Evolutionary conservation across 305 asterid genomes (phyloP).

Genomic region (Solanum hybrid): DNA sequence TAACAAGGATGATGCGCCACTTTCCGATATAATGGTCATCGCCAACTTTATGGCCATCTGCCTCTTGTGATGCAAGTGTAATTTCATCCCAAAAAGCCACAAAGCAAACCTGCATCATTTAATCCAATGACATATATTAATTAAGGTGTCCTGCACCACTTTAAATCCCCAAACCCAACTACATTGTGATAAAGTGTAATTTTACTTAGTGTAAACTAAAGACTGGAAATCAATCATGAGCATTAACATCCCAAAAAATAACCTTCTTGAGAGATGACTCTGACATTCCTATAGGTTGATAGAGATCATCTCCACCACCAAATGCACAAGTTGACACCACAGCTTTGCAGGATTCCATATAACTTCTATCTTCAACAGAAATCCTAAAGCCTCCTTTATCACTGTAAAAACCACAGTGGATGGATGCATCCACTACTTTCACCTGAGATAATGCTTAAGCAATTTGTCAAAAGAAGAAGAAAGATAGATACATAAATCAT

Average conservation of each 20-base stretch:
- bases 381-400: constrained; percentile 78
- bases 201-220: neutral
- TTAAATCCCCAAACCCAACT: neutral
- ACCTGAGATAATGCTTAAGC: constrained; percentile 31
- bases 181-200: neutral
- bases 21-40: constrained; percentile 60
- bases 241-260: neutral
- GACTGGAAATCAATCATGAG: neutral
- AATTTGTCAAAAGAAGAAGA: neutral
- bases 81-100: constrained; percentile 98
- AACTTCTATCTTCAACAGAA: constrained; percentile 64
- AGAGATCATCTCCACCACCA: constrained; percentile 99
- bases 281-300: constrained; percentile 97
- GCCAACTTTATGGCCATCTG: constrained; percentile 58
- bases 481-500: neutral
- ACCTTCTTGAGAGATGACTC: constrained; percentile 77
- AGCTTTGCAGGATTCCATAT: constrained; percentile 63
- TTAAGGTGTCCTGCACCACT: neutral
- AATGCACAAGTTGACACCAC: constrained; percentile 98
- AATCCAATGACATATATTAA: neutral
- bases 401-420: constrained; percentile 89
- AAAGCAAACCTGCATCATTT: constrained; percentile 65
- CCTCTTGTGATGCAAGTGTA: constrained; percentile 75
- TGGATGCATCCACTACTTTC: constrained; percentile 29
- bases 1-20: constrained; percentile 77